These are phyloP conservation scores for Phaeomoniella chlamydospora DNA, from an alignment of 2,329 filamentous ascomycete species.

Conservation along the genomic window DNA sequence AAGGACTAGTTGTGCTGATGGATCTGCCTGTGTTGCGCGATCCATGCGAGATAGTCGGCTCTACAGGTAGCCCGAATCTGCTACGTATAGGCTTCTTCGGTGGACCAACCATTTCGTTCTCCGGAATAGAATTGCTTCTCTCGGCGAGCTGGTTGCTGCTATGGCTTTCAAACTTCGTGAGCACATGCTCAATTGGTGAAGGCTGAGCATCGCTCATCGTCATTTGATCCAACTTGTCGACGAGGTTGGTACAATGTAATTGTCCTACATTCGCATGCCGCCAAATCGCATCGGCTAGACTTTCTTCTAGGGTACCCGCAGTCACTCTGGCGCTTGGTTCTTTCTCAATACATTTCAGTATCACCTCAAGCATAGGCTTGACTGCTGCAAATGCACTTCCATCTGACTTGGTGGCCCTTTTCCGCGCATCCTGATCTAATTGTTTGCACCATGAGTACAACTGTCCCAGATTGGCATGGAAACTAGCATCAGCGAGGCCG, in stretches of 20 bases:
- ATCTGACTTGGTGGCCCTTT: slow-evolving; percentile 19
- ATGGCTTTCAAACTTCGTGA: no score
- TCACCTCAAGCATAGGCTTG: slow-evolving; percentile 20
- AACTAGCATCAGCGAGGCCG: slow-evolving; percentile 40
- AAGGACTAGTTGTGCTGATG: no score
- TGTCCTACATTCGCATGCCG: slow-evolving; percentile 21
- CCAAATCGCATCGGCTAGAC: slow-evolving; percentile 12
- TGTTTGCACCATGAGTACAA: slow-evolving; percentile 41
- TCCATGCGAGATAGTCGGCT: no score
- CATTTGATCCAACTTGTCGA: not conserved
- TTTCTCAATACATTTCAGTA: slow-evolving; percentile 21
- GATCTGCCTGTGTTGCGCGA: no score
- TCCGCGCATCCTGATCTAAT: slow-evolving; percentile 32
- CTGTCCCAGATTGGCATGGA: slow-evolving; percentile 41
- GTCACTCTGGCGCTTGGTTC: slow-evolving; percentile 17
- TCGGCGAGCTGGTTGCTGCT: no score
- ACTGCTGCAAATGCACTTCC: slow-evolving; percentile 19
- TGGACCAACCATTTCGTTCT: no score
- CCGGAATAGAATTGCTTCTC: no score
- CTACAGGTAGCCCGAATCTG: no score
- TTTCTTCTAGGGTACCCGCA: slow-evolving; percentile 16
- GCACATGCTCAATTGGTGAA: no score
- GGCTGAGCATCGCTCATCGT: not conserved
- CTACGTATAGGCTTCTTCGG: no score
- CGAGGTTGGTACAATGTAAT: slow-evolving; percentile 7